Percentiles rank a stretch among this genome's conserved stretches.
Conservation (phyloP, 768 basidiomycete species). For the Fibroporia radiculosa region DNA sequence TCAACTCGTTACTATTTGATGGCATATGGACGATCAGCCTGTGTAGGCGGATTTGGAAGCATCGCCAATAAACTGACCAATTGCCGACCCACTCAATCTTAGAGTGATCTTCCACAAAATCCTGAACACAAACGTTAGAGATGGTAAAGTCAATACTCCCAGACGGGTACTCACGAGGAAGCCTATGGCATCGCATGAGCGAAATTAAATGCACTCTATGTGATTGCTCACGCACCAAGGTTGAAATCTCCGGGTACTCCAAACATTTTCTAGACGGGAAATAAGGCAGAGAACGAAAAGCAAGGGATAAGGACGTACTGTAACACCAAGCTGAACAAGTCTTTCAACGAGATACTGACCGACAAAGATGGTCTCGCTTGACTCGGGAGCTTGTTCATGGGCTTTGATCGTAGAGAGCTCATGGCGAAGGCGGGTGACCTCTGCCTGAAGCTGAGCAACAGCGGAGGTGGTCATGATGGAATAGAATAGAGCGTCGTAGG, state of each 20-base stretch:
- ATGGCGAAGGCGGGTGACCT: constrained; percentile 39
- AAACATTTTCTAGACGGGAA: constrained; percentile 54
- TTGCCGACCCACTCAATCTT: constrained; percentile 83
- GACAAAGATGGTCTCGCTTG: constrained; percentile 38
- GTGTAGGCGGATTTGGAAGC: background rate
- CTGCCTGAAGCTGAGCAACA: constrained; percentile 30
- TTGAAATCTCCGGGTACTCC: constrained; percentile 89
- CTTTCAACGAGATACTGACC: constrained; percentile 56
- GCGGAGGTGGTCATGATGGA: constrained; percentile 12
- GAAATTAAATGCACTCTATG: background rate
- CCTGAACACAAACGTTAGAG: constrained; percentile 31
- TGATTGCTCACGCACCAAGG: constrained; percentile 33
- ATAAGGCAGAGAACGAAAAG: background rate
- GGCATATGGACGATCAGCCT: constrained; percentile 2
- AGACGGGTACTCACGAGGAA: constrained; percentile 35
- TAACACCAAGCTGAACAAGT: constrained; percentile 57
- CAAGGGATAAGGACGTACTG: constrained; percentile 28
- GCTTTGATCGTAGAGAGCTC: constrained; percentile 36
- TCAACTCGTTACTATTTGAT: constrained; percentile 65
- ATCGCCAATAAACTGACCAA: constrained; percentile 39
- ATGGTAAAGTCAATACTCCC: background rate
- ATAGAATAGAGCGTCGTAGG: background rate
- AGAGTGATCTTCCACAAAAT: constrained; percentile 75
- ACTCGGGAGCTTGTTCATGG: constrained; percentile 23
- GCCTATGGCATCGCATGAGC: constrained; percentile 13